Evolutionary conservation across 2,329 filamentous ascomycete species (phyloP).

Genomic region (Monosporascus sp.): DNA sequence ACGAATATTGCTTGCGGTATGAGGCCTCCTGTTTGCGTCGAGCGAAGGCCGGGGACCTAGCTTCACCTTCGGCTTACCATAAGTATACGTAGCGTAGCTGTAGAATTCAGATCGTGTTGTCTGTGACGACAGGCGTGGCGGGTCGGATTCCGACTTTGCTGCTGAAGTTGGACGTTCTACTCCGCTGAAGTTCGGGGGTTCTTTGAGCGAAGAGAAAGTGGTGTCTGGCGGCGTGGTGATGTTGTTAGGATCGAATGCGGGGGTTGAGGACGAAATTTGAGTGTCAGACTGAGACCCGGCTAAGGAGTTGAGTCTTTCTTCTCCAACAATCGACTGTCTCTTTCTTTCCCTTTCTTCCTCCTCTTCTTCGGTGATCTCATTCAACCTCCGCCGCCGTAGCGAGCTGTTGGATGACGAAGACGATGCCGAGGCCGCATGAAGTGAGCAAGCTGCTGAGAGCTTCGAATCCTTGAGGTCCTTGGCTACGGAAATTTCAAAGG

Average conservation of each 20-base stretch:
- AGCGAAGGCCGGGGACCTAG: constrained; percentile 78
- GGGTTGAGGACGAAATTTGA: constrained; percentile 12
- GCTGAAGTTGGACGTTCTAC: constrained; percentile 39
- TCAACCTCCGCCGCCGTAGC: constrained; percentile 67
- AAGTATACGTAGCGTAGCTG: constrained; percentile 42
- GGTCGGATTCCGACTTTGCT: constrained; percentile 32
- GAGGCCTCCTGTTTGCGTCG: constrained; percentile 55
- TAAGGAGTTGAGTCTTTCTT: constrained; percentile 31
- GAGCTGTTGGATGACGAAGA: constrained; percentile 81
- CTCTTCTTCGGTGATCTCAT: constrained; percentile 91
- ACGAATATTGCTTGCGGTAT: constrained; percentile 57
- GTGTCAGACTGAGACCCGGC: constrained; percentile 13
- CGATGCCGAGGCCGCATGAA: constrained; percentile 83
- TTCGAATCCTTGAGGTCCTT: constrained; percentile 83
- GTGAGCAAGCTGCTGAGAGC: constrained; percentile 79
- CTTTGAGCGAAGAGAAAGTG: constrained; percentile 43
- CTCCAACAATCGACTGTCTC: constrained; percentile 48
- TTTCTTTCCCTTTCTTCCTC: constrained; percentile 65
- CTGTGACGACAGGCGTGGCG: constrained; percentile 44
- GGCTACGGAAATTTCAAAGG: constrained; percentile 68
- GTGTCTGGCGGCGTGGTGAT: constrained; percentile 44
- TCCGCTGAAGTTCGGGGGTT: constrained; percentile 49
- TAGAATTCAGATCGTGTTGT: constrained; percentile 47
- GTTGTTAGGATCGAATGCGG: constrained; percentile 47
- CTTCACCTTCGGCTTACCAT: constrained; percentile 76